Percentiles rank a stretch among this genome's conserved stretches.
phyloP scores from a whole-genome alignment of 2,329 filamentous ascomycete genomes.

The Aspergillus caelatus region DNA sequence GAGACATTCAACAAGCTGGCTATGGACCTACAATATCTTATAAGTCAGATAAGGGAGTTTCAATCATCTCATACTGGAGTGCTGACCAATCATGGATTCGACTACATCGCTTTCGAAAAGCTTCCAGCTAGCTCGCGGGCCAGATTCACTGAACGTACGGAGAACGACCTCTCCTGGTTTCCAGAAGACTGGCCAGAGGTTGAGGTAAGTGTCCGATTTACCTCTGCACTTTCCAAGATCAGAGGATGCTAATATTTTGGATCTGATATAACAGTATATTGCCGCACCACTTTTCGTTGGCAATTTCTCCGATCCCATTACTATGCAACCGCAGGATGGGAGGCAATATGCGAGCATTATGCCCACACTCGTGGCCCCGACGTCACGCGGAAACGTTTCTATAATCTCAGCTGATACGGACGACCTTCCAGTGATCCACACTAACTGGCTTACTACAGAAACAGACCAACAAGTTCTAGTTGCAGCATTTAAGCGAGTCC shows the following conservation, averaged over 20 bases:
- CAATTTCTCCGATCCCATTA: conserved; percentile 29
- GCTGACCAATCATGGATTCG: conserved; percentile 31
- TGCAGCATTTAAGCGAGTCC: conserved; percentile 46
- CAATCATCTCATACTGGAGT: conserved; percentile 23
- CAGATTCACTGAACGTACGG: conserved; percentile 19
- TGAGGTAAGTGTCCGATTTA: conserved; percentile 26
- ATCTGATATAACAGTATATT: conserved; percentile 27
- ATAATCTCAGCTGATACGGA: conserved; percentile 35
- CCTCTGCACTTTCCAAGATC: background rate
- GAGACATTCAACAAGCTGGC: conserved; percentile 25
- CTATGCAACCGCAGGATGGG: conserved; percentile 25
- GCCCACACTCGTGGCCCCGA: conserved; percentile 34
- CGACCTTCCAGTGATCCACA: conserved; percentile 48
- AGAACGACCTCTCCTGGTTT: conserved; percentile 30
- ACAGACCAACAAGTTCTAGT: conserved; percentile 51
- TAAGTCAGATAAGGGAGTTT: conserved; percentile 20
- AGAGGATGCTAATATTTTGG: background rate
- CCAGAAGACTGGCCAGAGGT: conserved; percentile 43
- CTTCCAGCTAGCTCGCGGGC: conserved; percentile 26
- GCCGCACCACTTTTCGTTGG: conserved; percentile 30
- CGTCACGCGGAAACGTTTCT: conserved; percentile 51
- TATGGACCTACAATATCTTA: conserved; percentile 19
- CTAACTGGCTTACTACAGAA: conserved; percentile 50
- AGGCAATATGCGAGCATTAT: conserved; percentile 33
- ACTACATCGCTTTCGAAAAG: conserved; percentile 39